phyloP scores from a whole-genome alignment of 345 rosid genomes.

The Hypericum androsaemum region DNA sequence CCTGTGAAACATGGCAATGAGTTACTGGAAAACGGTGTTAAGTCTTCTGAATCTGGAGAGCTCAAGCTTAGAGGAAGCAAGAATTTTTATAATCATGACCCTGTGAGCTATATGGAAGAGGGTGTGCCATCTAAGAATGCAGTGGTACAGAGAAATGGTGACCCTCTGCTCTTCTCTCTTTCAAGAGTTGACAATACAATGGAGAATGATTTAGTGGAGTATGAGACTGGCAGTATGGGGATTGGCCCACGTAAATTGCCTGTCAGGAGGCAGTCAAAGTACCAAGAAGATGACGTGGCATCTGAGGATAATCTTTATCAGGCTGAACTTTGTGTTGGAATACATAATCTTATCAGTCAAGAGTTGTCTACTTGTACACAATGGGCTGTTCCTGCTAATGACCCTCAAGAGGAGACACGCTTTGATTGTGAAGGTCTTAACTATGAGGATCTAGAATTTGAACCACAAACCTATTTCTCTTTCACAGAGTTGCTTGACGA shows the following conservation, averaged over 20 bases:
- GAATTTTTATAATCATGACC: too few relatives aligned
- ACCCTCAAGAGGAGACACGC: slow-evolving; percentile 30
- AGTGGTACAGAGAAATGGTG: slow-evolving; percentile 35
- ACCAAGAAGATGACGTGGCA: slow-evolving; percentile 29
- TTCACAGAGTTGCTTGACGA: slow-evolving; percentile 73
- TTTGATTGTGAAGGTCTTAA: slow-evolving; percentile 37
- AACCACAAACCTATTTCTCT: slow-evolving; percentile 95
- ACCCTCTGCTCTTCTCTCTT: slow-evolving; percentile 57
- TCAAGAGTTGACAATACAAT: slow-evolving; percentile 47
- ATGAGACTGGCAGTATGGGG: slow-evolving; percentile 32
- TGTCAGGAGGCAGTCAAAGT: slow-evolving; percentile 70
- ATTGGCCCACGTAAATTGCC: slow-evolving; percentile 61
- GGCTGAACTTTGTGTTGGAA: slow-evolving; percentile 18
- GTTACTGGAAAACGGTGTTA: too few relatives aligned
- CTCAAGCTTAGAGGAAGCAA: slow-evolving; percentile 23
- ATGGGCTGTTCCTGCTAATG: slow-evolving; percentile 44
- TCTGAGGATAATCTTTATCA: slow-evolving; percentile 18
- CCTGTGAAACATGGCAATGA: slow-evolving; percentile 30
- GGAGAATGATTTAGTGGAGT: slow-evolving; percentile 27
- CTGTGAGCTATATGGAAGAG: too few relatives aligned
- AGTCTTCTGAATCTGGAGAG: slow-evolving; percentile 36
- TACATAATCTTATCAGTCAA: slow-evolving; percentile 16
- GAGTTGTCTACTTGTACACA: slow-evolving; percentile 34
- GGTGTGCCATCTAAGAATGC: slow-evolving; percentile 16
- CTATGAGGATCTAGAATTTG: slow-evolving; percentile 82